phyloP scores from a whole-genome alignment of 2,329 filamentous ascomycete species.

The Colletotrichum lini region DNA sequence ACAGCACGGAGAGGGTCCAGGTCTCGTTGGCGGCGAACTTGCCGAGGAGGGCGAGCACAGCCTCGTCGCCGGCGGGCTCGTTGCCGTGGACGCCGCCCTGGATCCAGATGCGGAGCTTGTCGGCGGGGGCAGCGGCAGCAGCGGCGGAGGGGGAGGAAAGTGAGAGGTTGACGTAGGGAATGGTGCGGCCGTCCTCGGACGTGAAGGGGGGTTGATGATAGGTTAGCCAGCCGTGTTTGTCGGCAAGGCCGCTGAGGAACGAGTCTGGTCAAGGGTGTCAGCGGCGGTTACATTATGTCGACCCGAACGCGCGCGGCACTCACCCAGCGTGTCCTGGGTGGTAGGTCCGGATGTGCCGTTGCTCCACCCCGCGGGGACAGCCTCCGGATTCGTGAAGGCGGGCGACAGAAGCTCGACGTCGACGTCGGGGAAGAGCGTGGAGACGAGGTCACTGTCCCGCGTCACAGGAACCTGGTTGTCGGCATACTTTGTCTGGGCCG shows the following conservation, averaged over 20 bases:
- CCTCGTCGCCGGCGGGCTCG: conserved; percentile 50
- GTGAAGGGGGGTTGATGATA: conserved; percentile 43
- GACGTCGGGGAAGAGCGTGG: conserved; percentile 14
- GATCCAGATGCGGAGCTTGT: conserved; percentile 49
- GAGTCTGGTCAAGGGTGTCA: conserved; percentile 28
- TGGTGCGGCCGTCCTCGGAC: conserved; percentile 44
- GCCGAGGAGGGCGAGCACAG: conserved; percentile 48
- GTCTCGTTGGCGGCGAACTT: conserved; percentile 47
- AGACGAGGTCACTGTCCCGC: conserved; percentile 13
- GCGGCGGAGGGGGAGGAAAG: not conserved
- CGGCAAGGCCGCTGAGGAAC: conserved; percentile 43
- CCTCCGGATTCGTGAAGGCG: conserved; percentile 44
- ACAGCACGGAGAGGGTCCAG: conserved; percentile 47
- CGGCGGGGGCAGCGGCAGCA: not conserved
- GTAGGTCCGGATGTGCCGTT: conserved; percentile 50
- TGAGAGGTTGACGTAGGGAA: conserved; percentile 44
- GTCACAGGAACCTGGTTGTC: conserved; percentile 17
- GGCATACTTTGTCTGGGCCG: conserved; percentile 29
- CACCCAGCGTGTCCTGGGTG: conserved; percentile 33
- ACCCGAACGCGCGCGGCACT: not conserved
- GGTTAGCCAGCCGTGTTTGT: conserved; percentile 43
- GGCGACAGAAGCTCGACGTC: conserved; percentile 47
- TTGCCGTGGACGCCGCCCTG: conserved; percentile 52
- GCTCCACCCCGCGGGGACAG: conserved; percentile 44
- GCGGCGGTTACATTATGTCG: not conserved